phyloP scores from a whole-genome alignment of 192 early-diverging fungal genomes.

The Backusella australiensis region DNA sequence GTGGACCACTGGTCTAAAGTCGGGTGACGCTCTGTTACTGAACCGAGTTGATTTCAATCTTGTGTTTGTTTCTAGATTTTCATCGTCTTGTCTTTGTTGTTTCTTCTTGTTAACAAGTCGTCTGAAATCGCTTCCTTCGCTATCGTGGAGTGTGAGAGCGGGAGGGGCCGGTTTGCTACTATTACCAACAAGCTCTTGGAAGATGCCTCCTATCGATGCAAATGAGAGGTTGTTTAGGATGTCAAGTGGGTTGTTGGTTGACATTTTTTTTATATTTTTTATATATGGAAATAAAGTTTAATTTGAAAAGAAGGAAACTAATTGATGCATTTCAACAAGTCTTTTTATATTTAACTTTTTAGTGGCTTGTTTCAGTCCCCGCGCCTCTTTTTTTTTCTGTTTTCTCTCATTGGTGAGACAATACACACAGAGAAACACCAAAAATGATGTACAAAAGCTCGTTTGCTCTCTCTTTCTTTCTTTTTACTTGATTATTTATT shows the following conservation, averaged over 20 bases:
- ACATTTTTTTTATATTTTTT: neutral
- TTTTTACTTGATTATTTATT: neutral
- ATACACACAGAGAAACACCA: no score
- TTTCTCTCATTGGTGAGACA: no score
- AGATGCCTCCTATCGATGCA: neutral
- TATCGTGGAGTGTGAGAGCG: neutral
- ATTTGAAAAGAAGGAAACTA: neutral
- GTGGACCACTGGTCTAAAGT: slow-evolving; percentile 6
- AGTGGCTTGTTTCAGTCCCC: neutral
- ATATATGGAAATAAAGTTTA: neutral
- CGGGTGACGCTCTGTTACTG: slow-evolving; percentile 1
- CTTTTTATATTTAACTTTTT: neutral
- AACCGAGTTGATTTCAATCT: slow-evolving; percentile 2
- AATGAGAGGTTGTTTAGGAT: neutral
- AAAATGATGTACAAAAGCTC: neutral
- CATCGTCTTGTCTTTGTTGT: neutral
- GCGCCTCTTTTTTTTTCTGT: neutral
- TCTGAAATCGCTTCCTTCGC: slow-evolving; percentile 13
- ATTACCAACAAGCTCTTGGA: slow-evolving; percentile 1
- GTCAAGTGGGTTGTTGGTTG: neutral
- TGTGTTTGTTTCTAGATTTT: neutral
- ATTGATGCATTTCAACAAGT: neutral
- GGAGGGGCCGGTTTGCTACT: neutral
- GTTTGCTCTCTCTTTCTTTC: neutral
- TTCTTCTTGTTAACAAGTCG: slow-evolving; percentile 11